Base-by-base conservation (phyloP, 768 basidiomycete species). In the Lactifluus volemus region DNA sequence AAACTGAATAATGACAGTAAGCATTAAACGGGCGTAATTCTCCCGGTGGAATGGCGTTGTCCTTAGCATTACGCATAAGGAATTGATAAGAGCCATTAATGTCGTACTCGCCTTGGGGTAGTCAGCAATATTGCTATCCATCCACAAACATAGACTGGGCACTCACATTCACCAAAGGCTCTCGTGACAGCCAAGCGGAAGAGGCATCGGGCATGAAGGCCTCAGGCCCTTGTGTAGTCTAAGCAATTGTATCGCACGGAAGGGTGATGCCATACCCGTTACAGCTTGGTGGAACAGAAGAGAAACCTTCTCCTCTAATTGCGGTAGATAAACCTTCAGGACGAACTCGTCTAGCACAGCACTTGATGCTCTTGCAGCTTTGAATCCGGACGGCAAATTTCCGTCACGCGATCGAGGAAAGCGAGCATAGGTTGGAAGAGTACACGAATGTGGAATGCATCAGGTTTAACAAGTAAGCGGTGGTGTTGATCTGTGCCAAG, bases 41-140 rank as follows among this genome's bases (percentile, higher is more conserved):
- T 98, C 96, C 62, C 87, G 81, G 69, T 98, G 96, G 74, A 98
- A 98, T 0, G 95, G 94, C 17, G 91, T 93, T 5, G 84, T 86
- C 59, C 85, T 81, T 19, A 97, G 82, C 92, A 98, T 96, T 8
- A 84, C 80, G 67, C 93, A 96, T 5, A 98, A 76, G 1, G 91
- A 95, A 67, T 95, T 95, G 68, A 96, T 88, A 48, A 98, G 75
- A 1, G 91, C 87, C 79, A 94, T 88, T 25, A 97, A 76, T 65
- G 92, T 84, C 4, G 86, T 89, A 68, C 83, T 84, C 21, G 89
- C 90, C 91, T 95, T 11, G 44, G n/a, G 29, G 17, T 44, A 29
- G 25, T 30, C 12, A 57, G 56, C 60, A 25, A 41, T 1, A 36
- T 21, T 44, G 49, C 17, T 42, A 42, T 29, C 14, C 44, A 38